These are phyloP conservation scores for Cladophialophora chaetospira DNA, from an alignment of 2,329 filamentous ascomycete species.

Conservation along the genomic window DNA sequence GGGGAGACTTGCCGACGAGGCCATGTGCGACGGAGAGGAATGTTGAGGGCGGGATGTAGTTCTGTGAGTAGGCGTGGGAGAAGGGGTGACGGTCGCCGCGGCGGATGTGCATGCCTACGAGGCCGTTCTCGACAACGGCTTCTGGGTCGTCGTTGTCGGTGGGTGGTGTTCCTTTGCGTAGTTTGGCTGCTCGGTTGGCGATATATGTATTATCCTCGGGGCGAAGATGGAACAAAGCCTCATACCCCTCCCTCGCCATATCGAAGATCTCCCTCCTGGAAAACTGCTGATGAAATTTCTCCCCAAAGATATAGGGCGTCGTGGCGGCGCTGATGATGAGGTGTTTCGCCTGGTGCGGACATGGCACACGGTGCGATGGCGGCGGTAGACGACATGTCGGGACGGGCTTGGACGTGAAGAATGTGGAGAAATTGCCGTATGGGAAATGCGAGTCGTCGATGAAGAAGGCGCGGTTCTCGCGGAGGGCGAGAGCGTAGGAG, in stretches of 20 bases:
- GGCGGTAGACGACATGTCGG: slow-evolving; percentile 71
- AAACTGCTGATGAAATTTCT: slow-evolving; percentile 57
- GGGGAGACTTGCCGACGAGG: slow-evolving; percentile 38
- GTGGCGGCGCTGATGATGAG: slow-evolving; percentile 73
- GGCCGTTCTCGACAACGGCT: slow-evolving; percentile 48
- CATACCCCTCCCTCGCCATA: slow-evolving; percentile 69
- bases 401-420: slow-evolving; percentile 64
- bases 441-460: slow-evolving; percentile 82
- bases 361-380: slow-evolving; percentile 75
- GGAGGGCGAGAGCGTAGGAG: slow-evolving; percentile 75
- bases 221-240: slow-evolving; percentile 71
- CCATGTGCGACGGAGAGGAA: slow-evolving; percentile 65
- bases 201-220: slow-evolving; percentile 68
- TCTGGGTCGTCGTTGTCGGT: slow-evolving; percentile 35
- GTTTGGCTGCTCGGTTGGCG: slow-evolving; percentile 56
- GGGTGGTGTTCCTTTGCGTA: slow-evolving; percentile 42
- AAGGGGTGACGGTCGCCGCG: slow-evolving; percentile 76
- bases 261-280: slow-evolving; percentile 65
- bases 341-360: slow-evolving; percentile 73
- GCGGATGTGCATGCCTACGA: slow-evolving; percentile 76
- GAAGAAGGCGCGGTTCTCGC: slow-evolving; percentile 76
- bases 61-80: slow-evolving; percentile 73
- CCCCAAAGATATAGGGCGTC: slow-evolving; percentile 64
- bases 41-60: slow-evolving; percentile 73
- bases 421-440: slow-evolving; percentile 73